Evolutionary conservation across 2,329 filamentous ascomycete genomes (phyloP).

Genomic region (Microdochium nivale): DNA sequence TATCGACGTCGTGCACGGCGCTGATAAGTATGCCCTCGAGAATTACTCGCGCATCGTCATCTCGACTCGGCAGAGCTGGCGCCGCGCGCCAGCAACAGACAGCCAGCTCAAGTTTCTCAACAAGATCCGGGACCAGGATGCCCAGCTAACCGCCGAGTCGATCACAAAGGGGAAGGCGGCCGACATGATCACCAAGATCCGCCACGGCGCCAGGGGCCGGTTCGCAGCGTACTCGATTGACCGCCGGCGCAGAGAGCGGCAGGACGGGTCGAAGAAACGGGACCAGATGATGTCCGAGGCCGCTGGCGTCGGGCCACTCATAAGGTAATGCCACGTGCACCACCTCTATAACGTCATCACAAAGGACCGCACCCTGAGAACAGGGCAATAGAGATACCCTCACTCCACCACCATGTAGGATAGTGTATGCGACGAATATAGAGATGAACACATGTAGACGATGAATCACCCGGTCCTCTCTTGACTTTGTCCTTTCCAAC

Average conservation of each 20-base stretch:
- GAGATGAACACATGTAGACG: no score
- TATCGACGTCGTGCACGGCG: slow-evolving; percentile 69
- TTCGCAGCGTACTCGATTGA: slow-evolving; percentile 28
- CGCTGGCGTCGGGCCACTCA: background rate
- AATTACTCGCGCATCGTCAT: slow-evolving; percentile 63
- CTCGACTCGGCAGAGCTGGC: slow-evolving; percentile 58
- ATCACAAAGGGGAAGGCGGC: slow-evolving; percentile 73
- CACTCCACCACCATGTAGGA: no score
- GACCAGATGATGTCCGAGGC: background rate
- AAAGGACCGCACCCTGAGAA: background rate
- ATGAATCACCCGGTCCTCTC: no score
- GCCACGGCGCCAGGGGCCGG: slow-evolving; percentile 66
- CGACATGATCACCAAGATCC: slow-evolving; percentile 90
- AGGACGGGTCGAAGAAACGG: background rate
- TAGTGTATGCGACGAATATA: no score
- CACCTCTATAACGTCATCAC: background rate
- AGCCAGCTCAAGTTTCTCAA: slow-evolving; percentile 64
- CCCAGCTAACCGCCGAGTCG: slow-evolving; percentile 43
- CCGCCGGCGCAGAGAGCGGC: background rate
- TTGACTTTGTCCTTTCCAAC: no score
- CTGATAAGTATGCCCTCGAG: slow-evolving; percentile 68
- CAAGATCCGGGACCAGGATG: slow-evolving; percentile 45
- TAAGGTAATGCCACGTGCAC: background rate
- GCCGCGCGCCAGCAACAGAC: slow-evolving; percentile 53
- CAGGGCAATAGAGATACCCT: background rate